Base-by-base conservation (phyloP, 2,329 filamentous ascomycete species). In the Aschersonia sp. region DNA sequence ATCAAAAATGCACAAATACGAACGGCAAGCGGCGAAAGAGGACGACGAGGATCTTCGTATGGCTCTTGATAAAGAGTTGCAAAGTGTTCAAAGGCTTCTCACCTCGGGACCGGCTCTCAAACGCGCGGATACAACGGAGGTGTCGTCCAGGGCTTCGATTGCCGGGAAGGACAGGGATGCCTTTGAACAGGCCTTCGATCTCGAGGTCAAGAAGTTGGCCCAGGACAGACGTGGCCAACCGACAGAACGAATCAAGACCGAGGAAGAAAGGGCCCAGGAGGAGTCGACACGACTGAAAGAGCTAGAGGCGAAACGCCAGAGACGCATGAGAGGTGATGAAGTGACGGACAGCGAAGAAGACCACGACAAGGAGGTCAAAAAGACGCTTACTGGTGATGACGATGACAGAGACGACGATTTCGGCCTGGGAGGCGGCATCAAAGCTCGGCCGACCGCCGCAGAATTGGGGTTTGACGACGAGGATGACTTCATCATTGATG, bases 1-100 rank as follows among this genome's bases (percentile, higher is more conserved):
- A 66, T 97, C 90, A 1, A 98, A 98, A 62, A 73, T 86, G 52
- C 78, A 96, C 74, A 97, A 95, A 67, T 89, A 90, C 60, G 89
- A 97, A 67, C 81, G 92, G 41, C 92, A 98, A 65, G 82, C 87
- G 51, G 79, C 80, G 31, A 96, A 95, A 60, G 92, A 97, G 51
- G 87, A 92, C 45, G 92, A 98, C 56, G 87, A 94, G 46, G 90
- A 95, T 54, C 65, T 96, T 47, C 77, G 88, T 50, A 81, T 82
- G 50, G 80, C 89, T 61, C 72, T 98, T 12, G 88, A 98, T 63
- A 83, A 89, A 61, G 86, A 87, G 41, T 73, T 97, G 52, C 75
- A 78, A 10, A 81, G 85, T 53, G 76, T 98, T 11, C 83, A 88
- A 53, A 72, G 75, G 46, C 75, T 94, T 41, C 68, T 98, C 30